A percentile compares a stretch with the other conserved stretches of the same genome.
phyloP scores from a whole-genome alignment of 1,139 yeast genomes.

The Pichia terricola region DNA sequence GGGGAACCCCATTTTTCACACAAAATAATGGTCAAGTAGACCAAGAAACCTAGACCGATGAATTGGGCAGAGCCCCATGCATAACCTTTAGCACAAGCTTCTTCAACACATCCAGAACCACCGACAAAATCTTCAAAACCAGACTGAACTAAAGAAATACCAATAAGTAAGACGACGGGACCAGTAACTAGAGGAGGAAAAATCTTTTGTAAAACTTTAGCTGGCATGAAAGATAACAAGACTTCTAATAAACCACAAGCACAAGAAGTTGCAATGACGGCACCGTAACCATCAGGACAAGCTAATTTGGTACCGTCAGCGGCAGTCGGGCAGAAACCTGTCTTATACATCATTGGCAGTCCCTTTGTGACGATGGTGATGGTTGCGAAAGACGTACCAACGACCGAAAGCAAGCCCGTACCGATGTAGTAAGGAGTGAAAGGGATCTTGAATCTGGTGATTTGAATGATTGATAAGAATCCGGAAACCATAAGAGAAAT shows the following conservation, averaged over 20 bases:
- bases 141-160: slow-evolving; percentile 52
- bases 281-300: slow-evolving; percentile 87
- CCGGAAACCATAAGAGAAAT: slow-evolving; percentile 72
- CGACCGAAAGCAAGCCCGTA: slow-evolving; percentile 79
- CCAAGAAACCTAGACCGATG: slow-evolving; percentile 79
- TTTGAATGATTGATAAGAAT: slow-evolving; percentile 62
- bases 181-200: slow-evolving; percentile 92
- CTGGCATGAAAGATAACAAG: slow-evolving; percentile 63
- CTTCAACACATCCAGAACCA: slow-evolving; percentile 60
- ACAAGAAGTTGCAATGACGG: slow-evolving; percentile 70
- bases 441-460: slow-evolving; percentile 68
- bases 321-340: slow-evolving; percentile 57
- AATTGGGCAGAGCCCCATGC: slow-evolving; percentile 83
- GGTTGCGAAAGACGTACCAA: slow-evolving; percentile 85
- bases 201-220: slow-evolving; percentile 53
- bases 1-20: slow-evolving; percentile 91
- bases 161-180: slow-evolving; percentile 80
- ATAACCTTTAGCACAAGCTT: slow-evolving; percentile 35
- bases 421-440: slow-evolving; percentile 71
- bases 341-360: slow-evolving; percentile 67
- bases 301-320: slow-evolving; percentile 58
- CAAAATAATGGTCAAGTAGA: slow-evolving; percentile 59
- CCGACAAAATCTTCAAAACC: slow-evolving; percentile 86
- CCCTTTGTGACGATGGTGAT: slow-evolving; percentile 70
- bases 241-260: slow-evolving; percentile 71